Evolutionary conservation across 1,284 basidiomycete species (phyloP), one percentile per base, ranked within the genome.

Genomic region (Rhodotorula sp.): DNA sequence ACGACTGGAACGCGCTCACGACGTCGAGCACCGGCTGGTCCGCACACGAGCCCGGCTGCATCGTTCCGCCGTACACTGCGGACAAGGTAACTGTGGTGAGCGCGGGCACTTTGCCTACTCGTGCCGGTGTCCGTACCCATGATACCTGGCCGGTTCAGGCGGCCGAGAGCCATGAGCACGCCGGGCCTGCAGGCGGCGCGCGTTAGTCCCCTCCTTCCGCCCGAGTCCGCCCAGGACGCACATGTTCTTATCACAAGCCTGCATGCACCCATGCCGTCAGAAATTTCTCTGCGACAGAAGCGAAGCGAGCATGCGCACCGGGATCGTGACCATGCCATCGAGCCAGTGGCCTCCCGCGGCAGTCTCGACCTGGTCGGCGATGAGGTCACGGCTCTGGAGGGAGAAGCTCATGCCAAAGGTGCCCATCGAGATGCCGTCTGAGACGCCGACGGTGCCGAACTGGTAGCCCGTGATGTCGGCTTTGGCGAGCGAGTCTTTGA

Each of bases 331-430:
- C 90, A 97, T 94, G 54, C 92, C 96, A 80, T 98, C 96, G n/a
- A 98, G 87, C 88, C 94, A 97, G 82, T 99, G 96, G 13, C 94
- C 96, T 41, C 91, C 93, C n/a, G 91, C 95, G 44, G 93, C 94
- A 50, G 91, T 88, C 84, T 95, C 92, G 71, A 95, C 90, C 46
- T 90, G 91, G 80, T 95, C 93, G 32, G 92, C 93, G 76, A 96
- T 96, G 65, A 96, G 81, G 80, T 96, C 93, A 67, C 94, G 88
- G 82, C 88, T 91, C 32, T 93, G 93, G 37, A 96, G 84, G 59
- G 91, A 93, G 82, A 93, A 97, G 54, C 89, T 88, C 96, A 97
- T 78, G 51, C 80, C 80, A 60, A 73, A 77, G 9, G 67, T 80
- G 70, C 78, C 96, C 90, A 97, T 98, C 81, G 92, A 96, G 82